Conservation (phyloP, 75 land plant genomes). For the Picea sitchensis region DNA sequence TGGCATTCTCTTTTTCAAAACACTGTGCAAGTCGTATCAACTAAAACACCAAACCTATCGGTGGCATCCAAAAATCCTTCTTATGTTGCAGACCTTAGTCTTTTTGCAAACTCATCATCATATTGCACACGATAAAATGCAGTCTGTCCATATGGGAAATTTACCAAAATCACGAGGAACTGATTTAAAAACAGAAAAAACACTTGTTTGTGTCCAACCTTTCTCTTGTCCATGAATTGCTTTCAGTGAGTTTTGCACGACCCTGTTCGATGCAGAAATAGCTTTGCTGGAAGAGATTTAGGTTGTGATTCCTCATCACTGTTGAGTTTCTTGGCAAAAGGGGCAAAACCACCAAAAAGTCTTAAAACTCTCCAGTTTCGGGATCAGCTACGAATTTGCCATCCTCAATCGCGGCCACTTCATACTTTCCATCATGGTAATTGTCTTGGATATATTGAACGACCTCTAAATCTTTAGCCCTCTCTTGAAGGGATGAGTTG, state of each 20-base stretch:
- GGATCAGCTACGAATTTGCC: constrained; percentile 70
- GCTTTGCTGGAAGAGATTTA: no score
- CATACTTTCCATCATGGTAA: constrained; percentile 94
- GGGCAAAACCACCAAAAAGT: constrained; percentile 98
- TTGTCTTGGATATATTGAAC: constrained; percentile 89
- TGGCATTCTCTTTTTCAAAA: no score
- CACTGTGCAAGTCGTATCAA: no score
- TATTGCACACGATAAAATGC: no score
- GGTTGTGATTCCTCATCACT: constrained; percentile 24
- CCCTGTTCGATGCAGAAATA: no score
- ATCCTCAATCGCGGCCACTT: constrained; percentile 87
- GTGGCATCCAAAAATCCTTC: no score
- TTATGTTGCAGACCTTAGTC: no score
- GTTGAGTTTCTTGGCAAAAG: constrained; percentile 57
- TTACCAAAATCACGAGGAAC: no score
- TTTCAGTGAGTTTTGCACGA: constrained; percentile 34
- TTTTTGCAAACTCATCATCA: no score
- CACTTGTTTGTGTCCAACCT: constrained; percentile 77
- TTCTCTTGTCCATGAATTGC: constrained; percentile 57
- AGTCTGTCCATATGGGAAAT: no score
- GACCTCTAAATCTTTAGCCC: constrained; percentile 95
- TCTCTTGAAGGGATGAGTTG: constrained; percentile 92
- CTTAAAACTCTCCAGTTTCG: constrained; percentile 44
- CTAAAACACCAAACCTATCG: no score
- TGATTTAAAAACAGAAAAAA: constrained; percentile 12